A percentile compares a stretch with the other conserved stretches of the same genome.
phyloP scores from a whole-genome alignment of 164 flowering plant species.

The Dillenia turbinata region DNA sequence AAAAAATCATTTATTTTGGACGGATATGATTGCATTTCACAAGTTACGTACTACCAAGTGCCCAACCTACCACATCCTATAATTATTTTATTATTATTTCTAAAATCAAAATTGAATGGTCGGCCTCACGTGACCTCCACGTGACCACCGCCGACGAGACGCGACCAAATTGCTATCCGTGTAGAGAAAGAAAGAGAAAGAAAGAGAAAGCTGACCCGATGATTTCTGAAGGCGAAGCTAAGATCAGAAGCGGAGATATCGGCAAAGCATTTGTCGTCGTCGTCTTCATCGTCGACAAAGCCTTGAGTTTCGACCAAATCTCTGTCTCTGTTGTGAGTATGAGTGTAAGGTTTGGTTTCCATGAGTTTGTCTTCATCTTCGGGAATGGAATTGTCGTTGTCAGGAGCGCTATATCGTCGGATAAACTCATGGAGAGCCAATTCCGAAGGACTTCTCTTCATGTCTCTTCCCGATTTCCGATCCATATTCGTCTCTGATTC shows the following conservation, averaged over 20 bases:
- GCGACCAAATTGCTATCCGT: too few relatives aligned
- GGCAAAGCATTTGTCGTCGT: background rate
- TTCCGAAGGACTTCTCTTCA: constrained; percentile 32
- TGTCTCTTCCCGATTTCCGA: constrained; percentile 5
- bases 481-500: constrained; percentile 1
- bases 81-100: too few relatives aligned
- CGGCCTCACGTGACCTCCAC: too few relatives aligned
- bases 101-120: too few relatives aligned
- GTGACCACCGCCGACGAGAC: too few relatives aligned
- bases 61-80: too few relatives aligned
- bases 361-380: background rate
- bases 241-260: constrained; percentile 19
- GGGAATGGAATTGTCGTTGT: background rate
- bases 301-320: constrained; percentile 1
- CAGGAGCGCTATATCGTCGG: background rate
- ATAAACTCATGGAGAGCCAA: constrained; percentile 20
- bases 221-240: constrained; percentile 13
- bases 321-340: constrained; percentile 2
- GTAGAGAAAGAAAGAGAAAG: background rate
- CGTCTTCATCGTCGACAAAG: background rate
- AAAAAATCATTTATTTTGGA: too few relatives aligned
- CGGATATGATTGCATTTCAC: too few relatives aligned
- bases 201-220: constrained; percentile 19
- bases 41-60: too few relatives aligned
- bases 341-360: background rate